phyloP scores from a whole-genome alignment of 1,284 basidiomycete species.

The Caloboletus inedulis region DNA sequence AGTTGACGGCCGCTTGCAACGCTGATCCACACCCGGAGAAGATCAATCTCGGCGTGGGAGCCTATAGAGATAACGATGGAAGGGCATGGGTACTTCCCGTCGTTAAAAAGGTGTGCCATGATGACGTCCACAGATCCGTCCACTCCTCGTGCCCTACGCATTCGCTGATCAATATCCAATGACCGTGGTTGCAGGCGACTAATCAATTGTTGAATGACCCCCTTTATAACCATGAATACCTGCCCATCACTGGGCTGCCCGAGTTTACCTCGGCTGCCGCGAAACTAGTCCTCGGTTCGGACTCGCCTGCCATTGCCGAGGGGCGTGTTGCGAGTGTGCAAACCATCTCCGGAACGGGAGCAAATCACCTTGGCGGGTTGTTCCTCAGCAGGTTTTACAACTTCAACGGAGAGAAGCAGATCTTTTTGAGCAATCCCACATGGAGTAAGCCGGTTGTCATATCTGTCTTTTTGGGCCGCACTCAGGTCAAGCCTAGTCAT shows the following conservation, averaged over 20 bases:
- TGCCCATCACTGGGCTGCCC: constrained; percentile 86
- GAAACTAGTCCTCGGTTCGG: constrained; percentile 74
- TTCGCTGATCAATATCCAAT: not conserved
- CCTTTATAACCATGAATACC: constrained; percentile 88
- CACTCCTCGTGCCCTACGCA: not conserved
- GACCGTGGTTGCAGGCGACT: constrained; percentile 57
- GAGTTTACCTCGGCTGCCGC: constrained; percentile 80
- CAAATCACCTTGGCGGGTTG: constrained; percentile 87
- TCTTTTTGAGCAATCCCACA: constrained; percentile 80
- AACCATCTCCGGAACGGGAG: constrained; percentile 94
- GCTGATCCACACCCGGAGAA: constrained; percentile 78
- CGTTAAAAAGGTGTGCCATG: constrained; percentile 68
- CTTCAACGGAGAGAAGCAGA: constrained; percentile 62
- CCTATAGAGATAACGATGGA: constrained; percentile 82
- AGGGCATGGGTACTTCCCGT: constrained; percentile 93
- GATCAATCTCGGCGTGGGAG: constrained; percentile 90
- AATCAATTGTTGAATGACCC: constrained; percentile 68
- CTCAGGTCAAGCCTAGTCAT: constrained; percentile 56
- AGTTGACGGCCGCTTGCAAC: constrained; percentile 87
- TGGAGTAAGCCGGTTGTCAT: constrained; percentile 61
- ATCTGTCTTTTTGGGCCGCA: not conserved
- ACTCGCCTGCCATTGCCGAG: constrained; percentile 73
- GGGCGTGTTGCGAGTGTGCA: constrained; percentile 75
- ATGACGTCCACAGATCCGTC: not conserved
- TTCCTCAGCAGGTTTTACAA: constrained; percentile 87